These are phyloP conservation scores for Fomitiporia mediterranea DNA, from an alignment of 1,284 basidiomycete species.

Conservation along the genomic window DNA sequence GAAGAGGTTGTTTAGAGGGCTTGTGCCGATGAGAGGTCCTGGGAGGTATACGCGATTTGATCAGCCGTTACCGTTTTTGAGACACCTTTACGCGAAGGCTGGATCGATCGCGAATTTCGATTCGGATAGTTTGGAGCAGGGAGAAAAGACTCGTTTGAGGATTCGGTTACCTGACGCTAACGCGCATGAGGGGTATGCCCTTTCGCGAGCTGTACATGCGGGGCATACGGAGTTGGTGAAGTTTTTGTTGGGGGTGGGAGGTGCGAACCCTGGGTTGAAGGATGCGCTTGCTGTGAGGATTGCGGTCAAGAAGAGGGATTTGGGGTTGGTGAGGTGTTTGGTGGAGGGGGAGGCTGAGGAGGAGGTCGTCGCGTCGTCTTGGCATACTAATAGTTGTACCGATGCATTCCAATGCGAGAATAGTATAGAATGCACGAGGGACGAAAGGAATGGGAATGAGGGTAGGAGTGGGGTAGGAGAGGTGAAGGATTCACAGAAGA, in stretches of 20 bases:
- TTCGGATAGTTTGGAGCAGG: no score
- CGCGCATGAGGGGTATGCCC: conserved; percentile 70
- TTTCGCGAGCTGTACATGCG: conserved; percentile 69
- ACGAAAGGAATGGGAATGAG: no score
- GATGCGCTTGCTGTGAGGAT: conserved; percentile 61
- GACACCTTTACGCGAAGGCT: conserved; percentile 40
- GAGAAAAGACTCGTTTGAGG: no score
- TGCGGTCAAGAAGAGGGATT: conserved; percentile 67
- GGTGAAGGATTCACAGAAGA: conserved; percentile 18
- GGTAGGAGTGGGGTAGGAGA: conserved; percentile 4
- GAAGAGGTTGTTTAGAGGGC: conserved; percentile 52
- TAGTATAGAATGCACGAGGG: conserved; percentile 22
- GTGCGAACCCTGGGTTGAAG: conserved; percentile 64
- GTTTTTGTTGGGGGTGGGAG: conserved; percentile 65
- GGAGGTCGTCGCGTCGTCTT: not conserved
- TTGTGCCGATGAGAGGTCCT: conserved; percentile 31
- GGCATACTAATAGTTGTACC: not conserved
- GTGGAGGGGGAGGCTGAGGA: conserved; percentile 50
- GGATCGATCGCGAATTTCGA: conserved; percentile 29
- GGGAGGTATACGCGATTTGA: conserved; percentile 40
- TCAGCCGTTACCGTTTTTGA: conserved; percentile 58
- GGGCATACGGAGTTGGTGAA: conserved; percentile 58
- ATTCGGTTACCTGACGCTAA: conserved; percentile 46
- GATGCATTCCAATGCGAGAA: conserved; percentile 20
- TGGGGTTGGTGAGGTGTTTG: conserved; percentile 65